These are phyloP conservation scores for Multifurca ochricompacta DNA, from an alignment of 768 basidiomycete genomes.

Conservation along the genomic window DNA sequence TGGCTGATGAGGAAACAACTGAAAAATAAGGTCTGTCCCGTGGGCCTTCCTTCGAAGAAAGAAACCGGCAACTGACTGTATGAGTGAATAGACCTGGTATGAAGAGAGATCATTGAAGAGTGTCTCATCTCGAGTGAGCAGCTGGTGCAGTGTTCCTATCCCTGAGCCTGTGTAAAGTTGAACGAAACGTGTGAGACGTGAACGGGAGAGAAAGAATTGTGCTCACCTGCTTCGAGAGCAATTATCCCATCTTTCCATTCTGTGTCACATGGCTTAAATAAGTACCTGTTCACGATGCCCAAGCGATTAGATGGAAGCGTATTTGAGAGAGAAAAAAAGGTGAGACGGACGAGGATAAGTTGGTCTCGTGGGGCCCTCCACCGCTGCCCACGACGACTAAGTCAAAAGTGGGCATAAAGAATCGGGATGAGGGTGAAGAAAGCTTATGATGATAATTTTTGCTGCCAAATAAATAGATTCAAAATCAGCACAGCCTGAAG, in stretches of 20 bases:
- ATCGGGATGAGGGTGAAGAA: conserved; percentile 1
- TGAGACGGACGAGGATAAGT: conserved; percentile 70
- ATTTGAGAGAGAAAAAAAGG: conserved; percentile 3
- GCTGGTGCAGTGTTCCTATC: conserved; percentile 61
- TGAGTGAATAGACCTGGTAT: conserved; percentile 44
- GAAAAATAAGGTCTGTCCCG: not conserved
- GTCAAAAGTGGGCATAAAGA: conserved; percentile 49
- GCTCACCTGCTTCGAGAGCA: conserved; percentile 81
- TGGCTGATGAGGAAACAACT: conserved; percentile 86
- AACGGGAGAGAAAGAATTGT: not conserved
- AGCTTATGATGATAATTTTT: not conserved
- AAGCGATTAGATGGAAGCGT: conserved; percentile 9
- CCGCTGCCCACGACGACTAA: conserved; percentile 66
- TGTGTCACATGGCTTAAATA: conserved; percentile 61
- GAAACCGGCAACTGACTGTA: conserved; percentile 32
- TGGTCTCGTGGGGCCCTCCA: conserved; percentile 85
- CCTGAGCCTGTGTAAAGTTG: conserved; percentile 58
- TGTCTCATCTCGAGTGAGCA: conserved; percentile 48
- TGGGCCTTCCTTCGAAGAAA: not conserved
- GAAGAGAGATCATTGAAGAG: conserved; percentile 44
- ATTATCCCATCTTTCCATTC: conserved; percentile 78
- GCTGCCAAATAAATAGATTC: conserved; percentile 7
- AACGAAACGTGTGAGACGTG: not conserved
- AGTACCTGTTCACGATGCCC: conserved; percentile 51
- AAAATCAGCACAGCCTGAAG: conserved; percentile 8